phyloP scores from a whole-genome alignment of 78 protist genomes.

The Mantamonas sphyraenae region DNA sequence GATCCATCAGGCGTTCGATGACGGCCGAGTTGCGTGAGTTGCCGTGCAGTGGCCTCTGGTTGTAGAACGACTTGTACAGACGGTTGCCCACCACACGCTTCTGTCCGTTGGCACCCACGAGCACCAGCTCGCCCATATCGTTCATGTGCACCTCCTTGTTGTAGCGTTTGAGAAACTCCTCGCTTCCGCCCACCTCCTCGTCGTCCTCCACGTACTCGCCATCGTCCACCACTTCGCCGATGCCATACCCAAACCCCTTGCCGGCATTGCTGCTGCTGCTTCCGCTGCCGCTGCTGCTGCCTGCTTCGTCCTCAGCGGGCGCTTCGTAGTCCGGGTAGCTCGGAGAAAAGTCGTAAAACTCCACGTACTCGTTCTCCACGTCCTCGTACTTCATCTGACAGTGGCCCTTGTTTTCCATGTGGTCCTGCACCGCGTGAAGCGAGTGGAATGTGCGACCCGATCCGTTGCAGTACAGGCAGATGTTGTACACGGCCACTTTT shows the following conservation, averaged over 20 bases:
- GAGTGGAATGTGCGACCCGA: slow-evolving; percentile 24
- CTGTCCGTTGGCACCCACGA: neutral
- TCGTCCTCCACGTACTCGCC: neutral
- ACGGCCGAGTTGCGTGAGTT: neutral
- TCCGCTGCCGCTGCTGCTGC: too few relatives aligned
- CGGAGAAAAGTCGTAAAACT: slow-evolving; percentile 59
- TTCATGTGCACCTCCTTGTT: too few relatives aligned
- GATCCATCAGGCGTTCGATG: neutral
- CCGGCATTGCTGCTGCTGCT: too few relatives aligned
- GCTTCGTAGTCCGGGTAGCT: neutral
- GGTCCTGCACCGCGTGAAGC: slow-evolving; percentile 56
- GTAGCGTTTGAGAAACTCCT: too few relatives aligned
- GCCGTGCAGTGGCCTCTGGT: neutral
- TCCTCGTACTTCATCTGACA: slow-evolving; percentile 36
- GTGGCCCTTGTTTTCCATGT: slow-evolving; percentile 56
- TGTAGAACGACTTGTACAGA: neutral
- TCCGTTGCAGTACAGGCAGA: slow-evolving; percentile 69
- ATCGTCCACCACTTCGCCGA: neutral
- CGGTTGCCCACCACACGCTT: neutral
- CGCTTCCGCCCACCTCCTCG: neutral
- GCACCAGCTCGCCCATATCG: too few relatives aligned
- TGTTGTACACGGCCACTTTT: slow-evolving; percentile 51
- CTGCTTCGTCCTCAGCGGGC: too few relatives aligned
- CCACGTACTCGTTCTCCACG: slow-evolving; percentile 36
- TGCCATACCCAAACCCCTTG: too few relatives aligned